Evolutionary conservation across 2,329 filamentous ascomycete species (phyloP).

Genomic region (Chrysoporthe cubensis): DNA sequence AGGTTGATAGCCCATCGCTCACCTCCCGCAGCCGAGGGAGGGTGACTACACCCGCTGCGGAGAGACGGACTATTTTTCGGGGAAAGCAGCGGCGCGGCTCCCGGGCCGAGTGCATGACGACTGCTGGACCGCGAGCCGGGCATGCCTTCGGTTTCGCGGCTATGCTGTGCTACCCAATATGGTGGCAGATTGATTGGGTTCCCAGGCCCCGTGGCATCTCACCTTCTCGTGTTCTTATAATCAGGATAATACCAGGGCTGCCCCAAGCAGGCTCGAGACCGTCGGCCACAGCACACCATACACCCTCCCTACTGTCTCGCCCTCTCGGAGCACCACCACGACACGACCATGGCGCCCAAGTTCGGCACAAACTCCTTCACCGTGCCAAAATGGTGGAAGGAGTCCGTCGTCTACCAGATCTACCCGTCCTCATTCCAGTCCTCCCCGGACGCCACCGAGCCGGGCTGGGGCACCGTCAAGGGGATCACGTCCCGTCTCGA

Average conservation of each 20-base stretch:
- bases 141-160: background rate
- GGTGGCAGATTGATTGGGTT: background rate
- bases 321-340: background rate
- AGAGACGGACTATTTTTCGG: conserved; percentile 26
- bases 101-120: conserved; percentile 25
- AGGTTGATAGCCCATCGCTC: background rate
- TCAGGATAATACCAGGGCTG: background rate
- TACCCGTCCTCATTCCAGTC: conserved; percentile 67
- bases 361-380: conserved; percentile 19
- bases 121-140: conserved; percentile 1
- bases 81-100: conserved; percentile 22
- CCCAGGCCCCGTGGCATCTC: background rate
- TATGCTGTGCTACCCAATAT: background rate
- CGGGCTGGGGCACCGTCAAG: conserved; percentile 59
- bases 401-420: conserved; percentile 63
- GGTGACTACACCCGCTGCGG: conserved; percentile 22
- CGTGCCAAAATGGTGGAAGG: conserved; percentile 59
- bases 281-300: background rate
- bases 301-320: background rate
- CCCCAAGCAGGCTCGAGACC: background rate
- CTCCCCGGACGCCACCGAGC: conserved; percentile 50
- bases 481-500: conserved; percentile 61
- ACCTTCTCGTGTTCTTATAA: background rate
- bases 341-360: conserved; percentile 12
- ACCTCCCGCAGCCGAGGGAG: background rate